Evolutionary conservation across 805 yeast genomes (phyloP).

Genomic region (Hermanozyma aechmeae): DNA sequence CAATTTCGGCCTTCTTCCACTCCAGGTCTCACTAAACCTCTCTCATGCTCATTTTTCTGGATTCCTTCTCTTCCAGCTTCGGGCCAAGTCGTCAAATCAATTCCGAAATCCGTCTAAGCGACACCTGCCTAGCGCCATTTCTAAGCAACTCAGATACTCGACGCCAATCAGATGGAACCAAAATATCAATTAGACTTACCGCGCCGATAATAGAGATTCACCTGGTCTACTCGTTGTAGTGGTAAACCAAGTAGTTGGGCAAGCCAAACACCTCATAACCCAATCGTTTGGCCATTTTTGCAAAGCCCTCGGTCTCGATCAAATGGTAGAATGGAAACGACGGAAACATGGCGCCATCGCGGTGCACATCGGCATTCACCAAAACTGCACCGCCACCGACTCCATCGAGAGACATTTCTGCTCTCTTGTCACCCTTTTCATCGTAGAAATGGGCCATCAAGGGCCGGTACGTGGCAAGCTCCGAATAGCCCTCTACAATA

Average conservation of each 20-base stretch:
- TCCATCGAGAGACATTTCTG: constrained; percentile 86
- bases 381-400: constrained; percentile 96
- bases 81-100: too few relatives aligned
- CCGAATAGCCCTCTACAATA: constrained; percentile 88
- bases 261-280: constrained; percentile 88
- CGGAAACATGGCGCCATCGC: constrained; percentile 99
- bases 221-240: constrained; percentile 76
- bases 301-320: constrained; percentile 97
- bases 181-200: too few relatives aligned
- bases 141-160: too few relatives aligned
- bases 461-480: constrained; percentile 88
- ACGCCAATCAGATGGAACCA: too few relatives aligned
- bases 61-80: too few relatives aligned
- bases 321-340: constrained; percentile 95
- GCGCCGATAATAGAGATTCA: too few relatives aligned
- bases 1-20: too few relatives aligned
- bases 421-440: constrained; percentile 46
- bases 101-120: too few relatives aligned
- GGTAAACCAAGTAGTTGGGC: constrained; percentile 91
- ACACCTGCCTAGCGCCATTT: too few relatives aligned
- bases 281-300: constrained; percentile 92
- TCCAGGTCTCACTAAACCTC: too few relatives aligned
- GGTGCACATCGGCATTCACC: constrained; percentile 95
- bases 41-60: too few relatives aligned
- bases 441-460: constrained; percentile 87